Base-by-base conservation (phyloP, 352 stramenopile genomes). In the Thraustochytrium sp. region DNA sequence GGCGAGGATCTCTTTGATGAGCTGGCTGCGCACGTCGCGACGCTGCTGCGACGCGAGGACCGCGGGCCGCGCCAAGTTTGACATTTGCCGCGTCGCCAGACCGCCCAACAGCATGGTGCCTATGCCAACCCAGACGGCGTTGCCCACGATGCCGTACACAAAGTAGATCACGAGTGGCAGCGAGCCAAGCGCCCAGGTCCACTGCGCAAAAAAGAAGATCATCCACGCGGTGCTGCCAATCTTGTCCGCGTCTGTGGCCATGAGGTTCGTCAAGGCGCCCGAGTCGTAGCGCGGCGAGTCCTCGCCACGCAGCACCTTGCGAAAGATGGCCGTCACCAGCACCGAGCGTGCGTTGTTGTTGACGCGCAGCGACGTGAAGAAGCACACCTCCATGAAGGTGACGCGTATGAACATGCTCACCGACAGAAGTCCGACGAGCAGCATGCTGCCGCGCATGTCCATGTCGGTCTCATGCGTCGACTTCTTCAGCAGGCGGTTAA, bases 361-460 rank as follows among this genome's bases (percentile, higher is more conserved):
- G 13, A 76, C 76, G 21, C 76, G 40, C 40, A 61, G 16, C 18
- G 51, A 76, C 11, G 26, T 36, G 40, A 84, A 84, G 55, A 76
- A 84, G 76, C 76, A 84, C 18, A 84, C 38, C 48, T 84, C 76
- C 76, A 84, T 84, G 49, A 65, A 84, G 23, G 76, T 59, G 48
- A 84, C 76, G 48, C 76, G 76, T 26, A 84, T 38, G 61, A 84
- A 76, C 76, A 84, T 84, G 34, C 40, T 63, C 26, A 54, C 61
- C 4, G 76, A 75, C 36, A 84, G 56, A 2, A 55, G 3, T 4
- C 18, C 3, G 2, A 75, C 76, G 40, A 76, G 61, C 18, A 36
- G 26, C 11, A 80, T 13, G 49, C 68, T 80, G 8, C 34, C 29
- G 21, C 16, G 34, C 18, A 80, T 26, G 44, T 3, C 8, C 21